Base-by-base conservation (phyloP, 805 yeast genomes). In the Schwanniomyces vanrijiae region DNA sequence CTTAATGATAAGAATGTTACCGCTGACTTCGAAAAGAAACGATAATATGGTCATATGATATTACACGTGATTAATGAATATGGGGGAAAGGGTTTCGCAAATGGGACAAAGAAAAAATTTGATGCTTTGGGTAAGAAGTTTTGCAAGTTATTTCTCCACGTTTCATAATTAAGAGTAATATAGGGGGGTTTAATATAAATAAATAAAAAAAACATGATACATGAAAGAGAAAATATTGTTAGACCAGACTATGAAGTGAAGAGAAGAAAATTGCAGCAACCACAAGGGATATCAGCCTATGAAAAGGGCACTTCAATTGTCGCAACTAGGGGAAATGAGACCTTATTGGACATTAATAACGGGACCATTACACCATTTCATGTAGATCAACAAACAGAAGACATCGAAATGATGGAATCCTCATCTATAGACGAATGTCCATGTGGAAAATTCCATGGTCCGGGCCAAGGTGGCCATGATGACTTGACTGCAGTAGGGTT, bases 371-470 rank as follows among this genome's bases (percentile, higher is more conserved):
- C 50, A 19, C 50, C 50, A 14, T n/a, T 40, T 14, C 38, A 18
- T 2, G 5, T 31, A 9, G 29, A 20, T 2, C 33, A 26, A 16
- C 10, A 20, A 16, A 8, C 5, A 3, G 37, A 19, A 4, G 43
- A 40, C 19, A 18, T 31, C 2, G 42, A 24, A 11, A 25, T 26
- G 33, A 42, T 24, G 33, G 47, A 29, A 11, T 38, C 43, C 3
- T 20, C 25, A 3, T 16, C 10, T 33, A 14, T 6, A 19, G n/a
- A 11, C n/a, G 55, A 48, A 24, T 64, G 68, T 50, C 65, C 64
- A 3, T 64, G 68, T 54, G 67, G 68, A 3, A 50, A 47, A 44
- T 48, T 64, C n/a, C 68, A 64, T 47, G 67, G 66, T 8, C 62
- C 65, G 5, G 61, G 57, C 11, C 60, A 58, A 45, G 66, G 63